Base-by-base conservation (phyloP, 192 early-diverging fungal species). In the Coemansia sp. region DNA sequence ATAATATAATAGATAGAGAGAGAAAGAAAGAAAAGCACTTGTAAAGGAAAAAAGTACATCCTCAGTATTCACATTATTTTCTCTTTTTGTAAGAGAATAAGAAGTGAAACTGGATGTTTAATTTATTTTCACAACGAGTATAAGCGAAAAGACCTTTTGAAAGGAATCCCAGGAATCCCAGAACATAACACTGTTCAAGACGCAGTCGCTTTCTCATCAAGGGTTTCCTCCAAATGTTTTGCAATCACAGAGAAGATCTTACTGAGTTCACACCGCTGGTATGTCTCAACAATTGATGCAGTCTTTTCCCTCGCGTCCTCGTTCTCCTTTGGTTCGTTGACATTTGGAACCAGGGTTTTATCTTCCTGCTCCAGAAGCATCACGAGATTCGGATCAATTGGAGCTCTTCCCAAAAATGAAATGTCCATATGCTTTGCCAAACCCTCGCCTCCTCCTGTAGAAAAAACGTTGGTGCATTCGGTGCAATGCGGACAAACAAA, bases 401-500 rank as follows among this genome's bases (percentile, higher is more conserved):
- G 97, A 13, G 97, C 91, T 0, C 90, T 82, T 0, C 96, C 97
- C 72, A 99, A 76, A 57, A 98, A 98, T 22, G 88, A 87, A 16
- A 99, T 83, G 9, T 84, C 86, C 71, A 91, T 90, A 45, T 97
- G 92, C 70, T 87, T 85, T 5, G 94, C 91, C 89, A 99, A 88
- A 36, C 90, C 89, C 75, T 92, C 87, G 42, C 94, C 97, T 41
- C 97, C 97, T 42, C 97, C 97, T 4, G 90, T 87, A 45, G 96
- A 95, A 75, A 99, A 99, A 56, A 99, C 87, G 68, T 90, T 89
- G 21, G 89, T 93, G 77, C 91, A 93, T 54, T 80, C 92, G 57
- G 86, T 74, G 74, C 92, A 93, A 43, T 91, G 90, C 22, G 90
- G 92, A 65, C 98, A 99, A 7, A 98, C 90, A 80, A 96, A 99